phyloP scores from a whole-genome alignment of 169 alveolate genomes.

The Plasmodium relictum region DNA sequence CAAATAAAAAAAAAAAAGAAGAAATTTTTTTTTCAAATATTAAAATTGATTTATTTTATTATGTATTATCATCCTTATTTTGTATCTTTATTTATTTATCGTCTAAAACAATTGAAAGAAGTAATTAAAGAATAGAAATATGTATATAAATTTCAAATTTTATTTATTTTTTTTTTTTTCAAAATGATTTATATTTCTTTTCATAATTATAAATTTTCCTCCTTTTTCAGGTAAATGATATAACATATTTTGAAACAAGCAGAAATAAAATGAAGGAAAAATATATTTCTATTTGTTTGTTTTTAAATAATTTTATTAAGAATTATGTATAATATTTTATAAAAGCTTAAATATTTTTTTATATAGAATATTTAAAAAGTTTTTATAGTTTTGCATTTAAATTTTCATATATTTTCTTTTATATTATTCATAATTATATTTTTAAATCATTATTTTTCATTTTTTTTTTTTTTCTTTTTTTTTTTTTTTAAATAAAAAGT shows the following conservation, averaged over 20 bases:
- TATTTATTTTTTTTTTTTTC: not conserved
- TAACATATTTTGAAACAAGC: conserved; percentile 15
- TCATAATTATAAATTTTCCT: not conserved
- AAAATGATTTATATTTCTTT: not conserved
- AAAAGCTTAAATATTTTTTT: too few relatives aligned
- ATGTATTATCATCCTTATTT: conserved; percentile 72
- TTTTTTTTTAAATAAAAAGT: conserved; percentile 5
- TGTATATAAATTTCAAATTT: not conserved
- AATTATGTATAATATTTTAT: conserved; percentile 58
- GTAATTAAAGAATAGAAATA: conserved; percentile 11
- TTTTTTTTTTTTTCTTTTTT: conserved; percentile 10
- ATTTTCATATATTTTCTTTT: not conserved
- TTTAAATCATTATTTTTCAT: not conserved
- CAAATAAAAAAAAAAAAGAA: conserved; percentile 20
- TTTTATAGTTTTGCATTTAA: not conserved
- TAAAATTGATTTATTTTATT: conserved; percentile 32
- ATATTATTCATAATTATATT: not conserved
- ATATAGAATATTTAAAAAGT: too few relatives aligned
- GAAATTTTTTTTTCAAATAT: conserved; percentile 34
- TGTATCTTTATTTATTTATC: conserved; percentile 61
- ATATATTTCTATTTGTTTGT: conserved; percentile 43
- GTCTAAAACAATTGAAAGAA: conserved; percentile 41
- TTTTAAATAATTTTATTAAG: conserved; percentile 43
- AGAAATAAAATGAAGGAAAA: conserved; percentile 44
- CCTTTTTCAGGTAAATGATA: conserved; percentile 14